These are phyloP conservation scores for Colletotrichum melonis DNA, from an alignment of 2,329 filamentous ascomycete species.

Conservation along the genomic window DNA sequence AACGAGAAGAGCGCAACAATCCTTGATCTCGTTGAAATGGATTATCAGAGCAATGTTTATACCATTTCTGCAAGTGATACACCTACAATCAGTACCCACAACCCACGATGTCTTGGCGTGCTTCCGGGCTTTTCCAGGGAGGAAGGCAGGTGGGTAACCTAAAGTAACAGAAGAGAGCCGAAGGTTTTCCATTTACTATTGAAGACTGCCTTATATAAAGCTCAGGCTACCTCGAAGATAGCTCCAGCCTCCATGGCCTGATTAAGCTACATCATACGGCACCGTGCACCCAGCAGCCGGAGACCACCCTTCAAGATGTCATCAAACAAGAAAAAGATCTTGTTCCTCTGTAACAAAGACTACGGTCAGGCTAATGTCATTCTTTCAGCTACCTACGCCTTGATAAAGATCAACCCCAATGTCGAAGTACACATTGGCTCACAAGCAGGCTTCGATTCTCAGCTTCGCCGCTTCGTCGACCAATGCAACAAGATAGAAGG, in stretches of 20 bases:
- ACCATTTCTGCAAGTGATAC: too few species aligned
- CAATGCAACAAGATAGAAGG: conserved; percentile 40
- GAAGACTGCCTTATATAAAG: too few species aligned
- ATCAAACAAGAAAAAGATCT: conserved; percentile 38
- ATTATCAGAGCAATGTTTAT: neutral
- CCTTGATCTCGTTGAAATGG: neutral
- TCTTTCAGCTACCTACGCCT: conserved; percentile 53
- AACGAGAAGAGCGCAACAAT: neutral
- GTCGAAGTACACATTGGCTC: conserved; percentile 58
- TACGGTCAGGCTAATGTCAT: conserved; percentile 59
- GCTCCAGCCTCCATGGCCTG: neutral
- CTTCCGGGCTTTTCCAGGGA: too few species aligned
- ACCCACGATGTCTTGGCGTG: too few species aligned
- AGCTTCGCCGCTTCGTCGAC: conserved; percentile 25
- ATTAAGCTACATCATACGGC: neutral
- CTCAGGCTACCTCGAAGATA: too few species aligned
- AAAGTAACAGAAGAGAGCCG: too few species aligned
- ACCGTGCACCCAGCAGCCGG: neutral
- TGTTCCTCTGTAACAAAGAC: conserved; percentile 58
- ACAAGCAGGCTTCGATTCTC: neutral
- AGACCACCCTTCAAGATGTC: neutral
- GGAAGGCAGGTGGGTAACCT: too few species aligned
- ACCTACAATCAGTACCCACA: too few species aligned
- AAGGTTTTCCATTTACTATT: too few species aligned
- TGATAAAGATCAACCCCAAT: conserved; percentile 46